A percentile compares a stretch with the other conserved stretches of the same genome.
Conservation (phyloP, 352 stramenopile genomes). For the Halophytophthora polymorphica region DNA sequence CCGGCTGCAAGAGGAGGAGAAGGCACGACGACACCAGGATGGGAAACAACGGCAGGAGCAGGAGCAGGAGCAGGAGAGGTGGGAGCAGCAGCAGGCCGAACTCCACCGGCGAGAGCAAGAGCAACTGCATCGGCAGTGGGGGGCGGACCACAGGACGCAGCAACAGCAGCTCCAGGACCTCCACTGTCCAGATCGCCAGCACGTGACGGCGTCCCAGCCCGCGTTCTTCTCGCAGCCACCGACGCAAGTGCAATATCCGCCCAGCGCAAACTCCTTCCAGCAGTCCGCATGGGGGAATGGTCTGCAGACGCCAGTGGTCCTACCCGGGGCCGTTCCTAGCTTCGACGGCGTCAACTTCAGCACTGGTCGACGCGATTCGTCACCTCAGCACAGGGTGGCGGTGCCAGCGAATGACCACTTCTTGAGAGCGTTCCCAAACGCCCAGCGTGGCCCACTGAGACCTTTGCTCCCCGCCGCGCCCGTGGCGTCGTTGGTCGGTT, state of each 20-base stretch:
- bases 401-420: neutral
- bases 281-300: slow-evolving; percentile 8
- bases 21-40: slow-evolving; percentile 18
- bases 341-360: neutral
- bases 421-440: neutral
- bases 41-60: slow-evolving; percentile 13
- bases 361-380: neutral
- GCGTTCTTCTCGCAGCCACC: too few species aligned
- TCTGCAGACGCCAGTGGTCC: neutral
- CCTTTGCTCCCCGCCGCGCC: too few species aligned
- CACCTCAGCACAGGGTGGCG: slow-evolving; percentile 2
- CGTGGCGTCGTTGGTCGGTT: too few species aligned
- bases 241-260: neutral
- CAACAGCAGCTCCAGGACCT: slow-evolving; percentile 3
- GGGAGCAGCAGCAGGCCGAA: neutral
- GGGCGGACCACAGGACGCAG: slow-evolving; percentile 1
- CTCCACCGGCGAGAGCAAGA: slow-evolving; percentile 9
- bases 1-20: too few species aligned
- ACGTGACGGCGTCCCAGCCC: too few species aligned
- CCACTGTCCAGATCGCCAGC: too few species aligned
- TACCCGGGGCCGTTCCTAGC: neutral
- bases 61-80: slow-evolving; percentile 8
- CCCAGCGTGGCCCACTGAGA: too few species aligned
- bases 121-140: slow-evolving; percentile 8
- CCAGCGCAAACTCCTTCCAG: neutral